These are phyloP conservation scores for Nigrospora osmanthi DNA, from an alignment of 2,329 filamentous ascomycete species.

Conservation along the genomic window DNA sequence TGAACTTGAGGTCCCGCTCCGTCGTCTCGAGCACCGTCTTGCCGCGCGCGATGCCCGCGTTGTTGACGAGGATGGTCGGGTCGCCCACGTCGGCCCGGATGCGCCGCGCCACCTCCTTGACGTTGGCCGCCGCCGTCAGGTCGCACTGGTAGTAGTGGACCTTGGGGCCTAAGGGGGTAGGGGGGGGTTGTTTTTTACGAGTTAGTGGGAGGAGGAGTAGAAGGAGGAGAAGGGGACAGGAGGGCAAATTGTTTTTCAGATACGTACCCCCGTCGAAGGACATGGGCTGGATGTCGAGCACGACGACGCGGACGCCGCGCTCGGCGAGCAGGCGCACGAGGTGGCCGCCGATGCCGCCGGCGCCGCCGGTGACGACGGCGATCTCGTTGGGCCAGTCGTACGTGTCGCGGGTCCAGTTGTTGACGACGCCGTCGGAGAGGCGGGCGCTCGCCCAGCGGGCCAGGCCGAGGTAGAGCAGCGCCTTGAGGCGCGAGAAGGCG, in stretches of 20 bases:
- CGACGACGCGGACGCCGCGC: slow-evolving; percentile 57
- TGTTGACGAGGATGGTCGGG: slow-evolving; percentile 27
- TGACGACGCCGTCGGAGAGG: slow-evolving; percentile 39
- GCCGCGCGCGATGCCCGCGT: slow-evolving; percentile 32
- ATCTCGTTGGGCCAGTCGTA: slow-evolving; percentile 65
- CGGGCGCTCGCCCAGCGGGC: slow-evolving; percentile 38
- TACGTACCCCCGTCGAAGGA: slow-evolving; percentile 14
- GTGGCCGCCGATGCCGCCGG: slow-evolving; percentile 62
- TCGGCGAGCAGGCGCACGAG: slow-evolving; percentile 60
- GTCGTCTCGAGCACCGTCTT: slow-evolving; percentile 36
- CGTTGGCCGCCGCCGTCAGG: slow-evolving; percentile 49
- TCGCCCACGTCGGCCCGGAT: slow-evolving; percentile 30
- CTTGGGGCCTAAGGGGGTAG: slow-evolving; percentile 29
- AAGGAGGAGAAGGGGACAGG: no score
- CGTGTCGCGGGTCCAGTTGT: slow-evolving; percentile 41
- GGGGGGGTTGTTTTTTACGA: no score
- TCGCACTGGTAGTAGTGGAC: slow-evolving; percentile 67
- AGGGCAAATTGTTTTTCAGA: no score
- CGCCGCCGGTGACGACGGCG: slow-evolving; percentile 67
- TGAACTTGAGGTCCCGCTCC: slow-evolving; percentile 33
- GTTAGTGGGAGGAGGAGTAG: slow-evolving; percentile 3
- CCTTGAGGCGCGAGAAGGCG: slow-evolving; percentile 43
- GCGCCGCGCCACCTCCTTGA: slow-evolving; percentile 28
- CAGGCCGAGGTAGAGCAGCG: slow-evolving; percentile 44
- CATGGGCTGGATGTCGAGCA: slow-evolving; percentile 58